These are phyloP conservation scores for Zygnema cylindricum DNA, from an alignment of 139 green algal genomes.

Conservation along the genomic window DNA sequence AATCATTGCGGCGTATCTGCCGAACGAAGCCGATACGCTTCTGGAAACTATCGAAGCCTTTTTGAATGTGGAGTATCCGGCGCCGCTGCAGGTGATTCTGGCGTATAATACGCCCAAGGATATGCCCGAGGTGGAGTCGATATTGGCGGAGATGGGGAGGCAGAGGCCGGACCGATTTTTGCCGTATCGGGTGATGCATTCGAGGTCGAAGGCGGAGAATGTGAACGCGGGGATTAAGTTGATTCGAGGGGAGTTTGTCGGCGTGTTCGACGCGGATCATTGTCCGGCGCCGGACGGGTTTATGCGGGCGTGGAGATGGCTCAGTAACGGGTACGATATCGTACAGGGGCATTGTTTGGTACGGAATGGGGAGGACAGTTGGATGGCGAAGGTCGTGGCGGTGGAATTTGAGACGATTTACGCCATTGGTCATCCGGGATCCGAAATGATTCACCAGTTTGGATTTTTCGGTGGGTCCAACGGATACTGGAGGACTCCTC, in stretches of 20 bases:
- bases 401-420: slow-evolving; percentile 56
- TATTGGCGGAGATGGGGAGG: slow-evolving; percentile 43
- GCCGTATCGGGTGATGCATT: slow-evolving; percentile 36
- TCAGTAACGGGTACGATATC: slow-evolving; percentile 57
- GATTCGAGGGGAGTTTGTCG: slow-evolving; percentile 46
- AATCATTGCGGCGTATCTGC: slow-evolving; percentile 60
- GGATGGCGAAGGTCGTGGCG: slow-evolving; percentile 19
- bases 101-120: slow-evolving; percentile 61
- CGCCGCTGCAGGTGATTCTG: slow-evolving; percentile 53
- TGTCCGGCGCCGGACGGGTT: slow-evolving; percentile 44
- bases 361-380: slow-evolving; percentile 45
- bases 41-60: slow-evolving; percentile 57
- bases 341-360: slow-evolving; percentile 56
- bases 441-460: slow-evolving; percentile 47
- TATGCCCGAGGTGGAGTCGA: slow-evolving; percentile 52
- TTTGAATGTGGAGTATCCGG: slow-evolving; percentile 47
- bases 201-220: slow-evolving; percentile 57
- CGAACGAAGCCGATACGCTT: slow-evolving; percentile 58
- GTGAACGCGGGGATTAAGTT: slow-evolving; percentile 54
- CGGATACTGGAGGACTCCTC: slow-evolving; percentile 47
- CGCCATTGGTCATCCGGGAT: slow-evolving; percentile 46
- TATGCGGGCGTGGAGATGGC: slow-evolving; percentile 50
- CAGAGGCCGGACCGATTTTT: slow-evolving; percentile 49
- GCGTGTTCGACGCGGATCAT: slow-evolving; percentile 55
- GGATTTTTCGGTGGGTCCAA: slow-evolving; percentile 57